Base-by-base conservation (phyloP, 257 asterid species). In the Verbena officinalis region DNA sequence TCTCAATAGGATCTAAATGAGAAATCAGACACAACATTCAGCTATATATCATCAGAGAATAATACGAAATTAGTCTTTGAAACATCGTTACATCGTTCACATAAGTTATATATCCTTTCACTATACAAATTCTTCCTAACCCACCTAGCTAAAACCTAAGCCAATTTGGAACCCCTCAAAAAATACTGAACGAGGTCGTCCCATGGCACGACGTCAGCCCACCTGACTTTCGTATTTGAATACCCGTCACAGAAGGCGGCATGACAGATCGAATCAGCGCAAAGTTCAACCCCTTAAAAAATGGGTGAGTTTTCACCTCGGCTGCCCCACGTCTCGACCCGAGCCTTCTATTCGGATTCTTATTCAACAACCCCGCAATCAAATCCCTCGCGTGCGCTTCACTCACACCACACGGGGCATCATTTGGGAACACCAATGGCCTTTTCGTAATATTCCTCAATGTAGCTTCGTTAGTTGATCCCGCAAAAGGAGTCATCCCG, bases 321-420 rank as follows among this genome's bases (percentile, higher is more conserved):
- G 95, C 87, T 3, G 96, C 90, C 5, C 97, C 97, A 40, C 97
- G 90, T 58, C 66, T 85, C 46, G 89, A 87, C 81, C 97, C 97
- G 58, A 90, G 82, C 24, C 97, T 73, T 78, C 74, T 40, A 20
- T 13, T 74, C 70, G 96, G 96, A 16, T 90, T 95, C 80, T 90
- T 90, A 43, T 60, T 27, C 40, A 90, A 59, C 77, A 90, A 46
- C 57, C 78, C 66, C 49, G 90, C 74, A 5, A 90, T 87, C 65
- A 90, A 40, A 34, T 83, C 83, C 9, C 93, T 80, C 4, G 93
- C 95, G 77, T 85, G 90, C 64, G 45, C 1, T 24, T 87, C 97
- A 39, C 81, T 67, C 40, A 69, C 27, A 8, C 81, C 61, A 15
- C 77, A 60, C 3, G 83, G 83, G 4, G 79, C 69, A 67, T 69